Conservation (phyloP, 1,284 basidiomycete species). For the Leccinum subrobustum region DNA sequence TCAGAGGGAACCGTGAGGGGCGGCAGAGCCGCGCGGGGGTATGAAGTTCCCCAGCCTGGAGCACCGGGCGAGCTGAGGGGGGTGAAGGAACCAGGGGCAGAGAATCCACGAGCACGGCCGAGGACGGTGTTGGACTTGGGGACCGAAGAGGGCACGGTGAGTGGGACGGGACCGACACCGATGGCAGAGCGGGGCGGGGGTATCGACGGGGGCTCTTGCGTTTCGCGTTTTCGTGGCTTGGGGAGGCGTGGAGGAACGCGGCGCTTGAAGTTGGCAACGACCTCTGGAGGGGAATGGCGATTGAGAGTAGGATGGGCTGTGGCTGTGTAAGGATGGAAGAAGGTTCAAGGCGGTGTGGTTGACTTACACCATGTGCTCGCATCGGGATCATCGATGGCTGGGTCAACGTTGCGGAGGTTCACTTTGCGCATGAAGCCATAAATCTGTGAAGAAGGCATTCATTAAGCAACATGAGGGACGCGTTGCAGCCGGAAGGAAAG, state of each 20-base stretch:
- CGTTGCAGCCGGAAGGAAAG: constrained; percentile 13
- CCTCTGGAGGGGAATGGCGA: constrained; percentile 80
- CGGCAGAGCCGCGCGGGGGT: constrained; percentile 65
- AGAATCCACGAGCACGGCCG: constrained; percentile 73
- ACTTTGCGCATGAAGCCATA: constrained; percentile 96
- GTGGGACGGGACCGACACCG: constrained; percentile 59
- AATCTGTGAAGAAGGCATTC: constrained; percentile 54
- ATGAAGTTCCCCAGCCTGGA: constrained; percentile 56
- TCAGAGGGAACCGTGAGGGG: constrained; percentile 81
- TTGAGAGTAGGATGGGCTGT: constrained; percentile 86
- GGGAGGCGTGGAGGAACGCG: constrained; percentile 88
- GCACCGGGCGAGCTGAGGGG: constrained; percentile 58
- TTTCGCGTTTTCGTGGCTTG: constrained; percentile 76
- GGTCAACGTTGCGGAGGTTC: constrained; percentile 88
- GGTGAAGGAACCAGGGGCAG: constrained; percentile 74
- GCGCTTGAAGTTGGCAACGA: constrained; percentile 88
- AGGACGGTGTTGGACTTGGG: constrained; percentile 40
- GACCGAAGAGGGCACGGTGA: constrained; percentile 50
- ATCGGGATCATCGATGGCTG: constrained; percentile 88
- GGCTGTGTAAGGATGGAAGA: constrained; percentile 21
- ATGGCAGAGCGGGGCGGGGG: constrained; percentile 73
- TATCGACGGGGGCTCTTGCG: constrained; percentile 56
- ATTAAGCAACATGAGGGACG: constrained; percentile 18
- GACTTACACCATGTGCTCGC: constrained; percentile 90
- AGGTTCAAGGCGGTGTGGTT: constrained; percentile 16